Conservation (phyloP, 2,329 filamentous ascomycete species). For the Ceratocystis papillata region DNA sequence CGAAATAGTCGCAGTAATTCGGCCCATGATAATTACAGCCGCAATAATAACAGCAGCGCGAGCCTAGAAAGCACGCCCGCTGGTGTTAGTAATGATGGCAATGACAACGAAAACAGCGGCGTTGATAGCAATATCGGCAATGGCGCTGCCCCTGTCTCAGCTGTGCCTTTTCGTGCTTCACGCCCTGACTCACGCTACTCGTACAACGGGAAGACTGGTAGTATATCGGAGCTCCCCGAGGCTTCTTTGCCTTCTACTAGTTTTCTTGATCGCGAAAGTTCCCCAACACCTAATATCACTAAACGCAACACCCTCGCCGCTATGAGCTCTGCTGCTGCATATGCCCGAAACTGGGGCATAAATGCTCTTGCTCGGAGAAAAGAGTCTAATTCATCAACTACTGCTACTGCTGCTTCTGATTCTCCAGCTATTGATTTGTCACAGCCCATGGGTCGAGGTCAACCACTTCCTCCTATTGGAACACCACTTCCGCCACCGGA, state of each 20-base stretch:
- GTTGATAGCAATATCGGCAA: not conserved
- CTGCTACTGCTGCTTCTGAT: not conserved
- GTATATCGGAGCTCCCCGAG: slow-evolving; percentile 1
- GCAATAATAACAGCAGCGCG: slow-evolving; percentile 26
- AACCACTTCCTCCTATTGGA: slow-evolving; percentile 70
- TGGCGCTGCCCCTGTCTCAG: not conserved
- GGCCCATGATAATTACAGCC: not conserved
- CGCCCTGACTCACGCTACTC: slow-evolving; percentile 15
- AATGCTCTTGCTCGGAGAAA: slow-evolving; percentile 45
- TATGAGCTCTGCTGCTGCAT: slow-evolving; percentile 45
- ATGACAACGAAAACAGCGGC: not conserved
- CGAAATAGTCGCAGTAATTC: slow-evolving; percentile 1
- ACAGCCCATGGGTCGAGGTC: slow-evolving; percentile 71
- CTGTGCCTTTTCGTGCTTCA: slow-evolving; percentile 6
- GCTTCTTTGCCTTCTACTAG: not conserved
- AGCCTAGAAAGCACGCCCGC: not conserved
- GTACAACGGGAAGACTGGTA: slow-evolving; percentile 1
- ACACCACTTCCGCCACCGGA: slow-evolving; percentile 63
- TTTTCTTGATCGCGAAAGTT: not conserved
- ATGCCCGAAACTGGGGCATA: slow-evolving; percentile 50
- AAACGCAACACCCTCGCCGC: slow-evolving; percentile 38
- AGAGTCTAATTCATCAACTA: slow-evolving; percentile 24
- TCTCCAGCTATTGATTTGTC: slow-evolving; percentile 36
- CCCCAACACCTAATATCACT: slow-evolving; percentile 27
- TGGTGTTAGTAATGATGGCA: not conserved